Conservation (phyloP, 305 asterid genomes). For the Plantago coronopus region DNA sequence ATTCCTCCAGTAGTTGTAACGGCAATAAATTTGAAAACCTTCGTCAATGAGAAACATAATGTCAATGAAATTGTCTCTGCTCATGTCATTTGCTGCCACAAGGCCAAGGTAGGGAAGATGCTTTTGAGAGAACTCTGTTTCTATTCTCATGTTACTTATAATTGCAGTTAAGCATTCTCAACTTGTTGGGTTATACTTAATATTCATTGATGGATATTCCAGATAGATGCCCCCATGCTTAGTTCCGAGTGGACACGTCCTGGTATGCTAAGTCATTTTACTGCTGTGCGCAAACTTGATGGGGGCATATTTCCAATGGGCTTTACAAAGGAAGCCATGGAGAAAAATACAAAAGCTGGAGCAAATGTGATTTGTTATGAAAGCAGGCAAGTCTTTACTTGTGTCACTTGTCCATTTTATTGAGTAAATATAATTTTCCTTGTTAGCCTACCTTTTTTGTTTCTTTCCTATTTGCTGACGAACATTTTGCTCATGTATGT, state of each 20-base stretch:
- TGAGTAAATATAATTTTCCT: slow-evolving; percentile 17
- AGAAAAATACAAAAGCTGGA: slow-evolving; percentile 79
- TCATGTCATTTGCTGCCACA: slow-evolving; percentile 87
- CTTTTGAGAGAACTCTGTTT: slow-evolving; percentile 2
- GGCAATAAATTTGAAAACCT: slow-evolving; percentile 80
- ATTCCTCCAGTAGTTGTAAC: slow-evolving; percentile 88
- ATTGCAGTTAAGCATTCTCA: background rate
- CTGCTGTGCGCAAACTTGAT: slow-evolving; percentile 88
- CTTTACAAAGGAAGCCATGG: slow-evolving; percentile 71
- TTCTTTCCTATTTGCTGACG: slow-evolving; percentile 15
- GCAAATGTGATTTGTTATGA: slow-evolving; percentile 62
- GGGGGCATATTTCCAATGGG: slow-evolving; percentile 94
- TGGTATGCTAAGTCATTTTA: slow-evolving; percentile 85
- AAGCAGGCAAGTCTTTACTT: slow-evolving; percentile 60
- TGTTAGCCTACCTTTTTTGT: slow-evolving; percentile 8
- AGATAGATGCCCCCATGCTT: slow-evolving; percentile 92
- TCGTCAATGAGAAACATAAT: slow-evolving; percentile 72
- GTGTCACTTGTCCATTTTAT: slow-evolving; percentile 15
- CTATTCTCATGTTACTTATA: background rate
- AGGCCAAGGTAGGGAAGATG: slow-evolving; percentile 68
- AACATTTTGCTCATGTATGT: slow-evolving; percentile 15
- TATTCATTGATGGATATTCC: slow-evolving; percentile 34
- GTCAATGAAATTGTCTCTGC: slow-evolving; percentile 87
- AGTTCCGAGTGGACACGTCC: slow-evolving; percentile 72
- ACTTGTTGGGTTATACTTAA: slow-evolving; percentile 19